These are phyloP conservation scores for Candida anglica DNA, from an alignment of 805 yeast genomes.

Conservation along the genomic window DNA sequence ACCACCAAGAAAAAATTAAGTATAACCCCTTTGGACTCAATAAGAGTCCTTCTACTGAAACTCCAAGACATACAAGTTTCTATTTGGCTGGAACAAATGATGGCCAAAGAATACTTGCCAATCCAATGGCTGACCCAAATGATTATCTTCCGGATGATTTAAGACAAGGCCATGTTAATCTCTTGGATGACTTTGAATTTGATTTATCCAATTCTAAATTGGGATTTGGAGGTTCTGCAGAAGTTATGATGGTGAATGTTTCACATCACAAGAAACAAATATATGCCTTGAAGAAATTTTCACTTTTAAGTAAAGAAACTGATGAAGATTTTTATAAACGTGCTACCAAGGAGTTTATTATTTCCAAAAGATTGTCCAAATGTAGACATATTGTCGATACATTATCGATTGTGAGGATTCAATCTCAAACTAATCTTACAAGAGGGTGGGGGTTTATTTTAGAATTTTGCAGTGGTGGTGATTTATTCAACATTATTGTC, in stretches of 20 bases:
- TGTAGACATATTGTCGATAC: slow-evolving; percentile 61
- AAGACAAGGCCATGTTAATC: slow-evolving; percentile 42
- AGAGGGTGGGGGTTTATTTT: slow-evolving; percentile 77
- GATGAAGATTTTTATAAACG: slow-evolving; percentile 63
- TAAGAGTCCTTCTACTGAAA: slow-evolving; percentile 20
- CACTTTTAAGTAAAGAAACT: slow-evolving; percentile 55
- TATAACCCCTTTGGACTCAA: slow-evolving; percentile 66
- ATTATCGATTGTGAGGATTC: slow-evolving; percentile 51
- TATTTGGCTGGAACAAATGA: slow-evolving; percentile 31
- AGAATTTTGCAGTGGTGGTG: slow-evolving; percentile 61
- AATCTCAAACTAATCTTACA: slow-evolving; percentile 47
- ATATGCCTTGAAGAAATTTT: slow-evolving; percentile 65
- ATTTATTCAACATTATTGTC: slow-evolving; percentile 52
- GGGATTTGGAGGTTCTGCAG: slow-evolving; percentile 73
- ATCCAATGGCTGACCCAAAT: slow-evolving; percentile 67
- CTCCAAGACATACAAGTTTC: slow-evolving; percentile 24
- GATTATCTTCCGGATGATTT: slow-evolving; percentile 53
- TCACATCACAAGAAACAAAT: slow-evolving; percentile 37
- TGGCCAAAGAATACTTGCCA: slow-evolving; percentile 44
- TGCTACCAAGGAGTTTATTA: slow-evolving; percentile 59
- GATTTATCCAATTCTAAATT: slow-evolving; percentile 42
- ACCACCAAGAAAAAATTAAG: slow-evolving; percentile 41
- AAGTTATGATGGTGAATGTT: slow-evolving; percentile 46
- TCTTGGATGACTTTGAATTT: slow-evolving; percentile 54
- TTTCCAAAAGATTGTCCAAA: slow-evolving; percentile 50